Conservation (phyloP, 2,329 filamentous ascomycete genomes). For the Fusarium cyanostomum region DNA sequence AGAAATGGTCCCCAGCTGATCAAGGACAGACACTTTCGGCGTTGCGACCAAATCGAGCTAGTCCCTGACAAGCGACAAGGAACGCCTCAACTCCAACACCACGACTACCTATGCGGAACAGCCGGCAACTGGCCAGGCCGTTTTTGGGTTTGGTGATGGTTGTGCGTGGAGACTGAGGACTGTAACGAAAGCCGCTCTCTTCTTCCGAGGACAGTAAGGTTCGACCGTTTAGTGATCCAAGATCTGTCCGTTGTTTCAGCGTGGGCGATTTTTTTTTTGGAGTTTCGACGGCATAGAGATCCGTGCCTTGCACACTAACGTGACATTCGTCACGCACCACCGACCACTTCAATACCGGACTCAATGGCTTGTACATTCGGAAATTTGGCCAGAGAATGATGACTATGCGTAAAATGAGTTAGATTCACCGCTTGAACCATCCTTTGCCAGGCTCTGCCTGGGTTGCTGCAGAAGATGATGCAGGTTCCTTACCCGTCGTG, state of each 20-base stretch:
- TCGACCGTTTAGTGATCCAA: constrained; percentile 9
- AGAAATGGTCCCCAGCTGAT: constrained; percentile 8
- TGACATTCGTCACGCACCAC: neutral
- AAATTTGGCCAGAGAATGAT: constrained; percentile 1
- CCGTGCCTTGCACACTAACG: neutral
- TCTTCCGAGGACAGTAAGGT: constrained; percentile 12
- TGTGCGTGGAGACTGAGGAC: constrained; percentile 6
- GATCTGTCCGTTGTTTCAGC: constrained; percentile 23
- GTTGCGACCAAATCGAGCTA: constrained; percentile 34
- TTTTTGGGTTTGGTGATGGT: neutral
- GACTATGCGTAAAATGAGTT: neutral
- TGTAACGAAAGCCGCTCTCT: constrained; percentile 7
- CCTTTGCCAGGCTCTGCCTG: constrained; percentile 1
- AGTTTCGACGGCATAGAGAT: neutral
- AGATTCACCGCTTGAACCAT: constrained; percentile 2
- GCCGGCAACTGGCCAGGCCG: constrained; percentile 15
- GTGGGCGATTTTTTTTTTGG: neutral
- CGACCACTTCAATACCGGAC: neutral
- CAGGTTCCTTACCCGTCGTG: neutral
- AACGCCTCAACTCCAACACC: constrained; percentile 11
- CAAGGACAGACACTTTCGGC: constrained; percentile 31
- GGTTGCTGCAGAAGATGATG: constrained; percentile 2
- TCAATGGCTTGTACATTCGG: neutral
- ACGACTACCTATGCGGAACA: constrained; percentile 16
- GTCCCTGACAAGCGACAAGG: constrained; percentile 12